phyloP scores from a whole-genome alignment of 2,329 filamentous ascomycete species.

The Waltergamsia citrina region DNA sequence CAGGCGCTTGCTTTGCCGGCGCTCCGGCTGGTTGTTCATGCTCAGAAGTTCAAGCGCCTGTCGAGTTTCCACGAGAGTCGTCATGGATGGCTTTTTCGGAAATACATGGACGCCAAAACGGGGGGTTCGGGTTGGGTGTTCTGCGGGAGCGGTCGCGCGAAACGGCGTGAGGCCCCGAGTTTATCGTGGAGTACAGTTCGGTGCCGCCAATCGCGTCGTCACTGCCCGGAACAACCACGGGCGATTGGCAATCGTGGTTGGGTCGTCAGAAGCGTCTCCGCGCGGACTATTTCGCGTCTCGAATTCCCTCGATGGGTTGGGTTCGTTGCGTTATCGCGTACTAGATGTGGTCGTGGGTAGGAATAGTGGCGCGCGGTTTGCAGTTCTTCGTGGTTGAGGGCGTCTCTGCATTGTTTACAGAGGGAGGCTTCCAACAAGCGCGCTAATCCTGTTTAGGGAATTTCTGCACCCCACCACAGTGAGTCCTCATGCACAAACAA shows the following conservation, averaged over 20 bases:
- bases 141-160: slow-evolving; percentile 3
- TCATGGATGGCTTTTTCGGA: slow-evolving; percentile 49
- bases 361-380: not conserved
- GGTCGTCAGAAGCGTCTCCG: too few relatives aligned
- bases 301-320: too few relatives aligned
- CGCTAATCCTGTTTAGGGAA: not conserved
- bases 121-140: slow-evolving; percentile 7
- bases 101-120: slow-evolving; percentile 12
- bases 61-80: slow-evolving; percentile 56
- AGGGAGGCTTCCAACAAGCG: not conserved
- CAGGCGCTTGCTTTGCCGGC: slow-evolving; percentile 54
- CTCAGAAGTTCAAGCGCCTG: slow-evolving; percentile 58
- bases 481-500: too few relatives aligned
- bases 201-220: slow-evolving; percentile 7
- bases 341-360: not conserved
- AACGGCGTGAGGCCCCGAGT: not conserved
- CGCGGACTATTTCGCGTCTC: too few relatives aligned
- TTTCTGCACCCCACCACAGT: not conserved
- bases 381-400: not conserved
- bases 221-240: too few relatives aligned
- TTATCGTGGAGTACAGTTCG: slow-evolving; percentile 2
- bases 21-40: slow-evolving; percentile 57
- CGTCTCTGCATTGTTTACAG: slow-evolving; percentile 3
- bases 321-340: not conserved
- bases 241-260: too few relatives aligned